phyloP scores from a whole-genome alignment of 164 flowering plant species.

The Nymphaea colorata region DNA sequence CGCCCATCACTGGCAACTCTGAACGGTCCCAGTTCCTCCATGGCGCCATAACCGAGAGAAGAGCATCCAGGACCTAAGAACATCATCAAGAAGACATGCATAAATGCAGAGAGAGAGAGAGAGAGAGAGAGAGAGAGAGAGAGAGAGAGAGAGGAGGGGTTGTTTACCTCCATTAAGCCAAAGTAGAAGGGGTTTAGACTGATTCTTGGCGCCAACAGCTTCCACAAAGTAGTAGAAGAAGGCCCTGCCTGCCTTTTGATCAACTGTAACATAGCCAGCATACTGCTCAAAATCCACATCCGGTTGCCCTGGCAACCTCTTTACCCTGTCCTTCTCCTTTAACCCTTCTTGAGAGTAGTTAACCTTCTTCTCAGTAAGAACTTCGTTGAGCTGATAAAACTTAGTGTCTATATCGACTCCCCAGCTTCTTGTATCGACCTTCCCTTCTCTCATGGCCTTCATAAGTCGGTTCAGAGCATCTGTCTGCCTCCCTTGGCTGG shows the following conservation, averaged over 20 bases:
- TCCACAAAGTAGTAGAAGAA: slow-evolving; percentile 63
- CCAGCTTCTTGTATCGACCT: neutral
- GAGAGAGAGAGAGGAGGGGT: neutral
- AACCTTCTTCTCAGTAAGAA: neutral
- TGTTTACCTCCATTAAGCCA: slow-evolving; percentile 58
- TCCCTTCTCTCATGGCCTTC: neutral
- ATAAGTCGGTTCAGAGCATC: neutral
- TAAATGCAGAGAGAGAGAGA: too few relatives aligned
- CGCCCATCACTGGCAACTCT: slow-evolving; percentile 58
- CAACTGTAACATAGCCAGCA: slow-evolving; percentile 67
- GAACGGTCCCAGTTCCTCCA: slow-evolving; percentile 75
- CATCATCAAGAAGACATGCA: neutral
- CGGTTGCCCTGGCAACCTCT: slow-evolving; percentile 55
- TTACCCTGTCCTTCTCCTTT: slow-evolving; percentile 46
- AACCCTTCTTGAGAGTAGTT: slow-evolving; percentile 16
- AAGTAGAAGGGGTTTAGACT: slow-evolving; percentile 47
- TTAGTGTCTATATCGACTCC: neutral
- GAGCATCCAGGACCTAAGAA: slow-evolving; percentile 81
- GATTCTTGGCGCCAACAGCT: slow-evolving; percentile 15
- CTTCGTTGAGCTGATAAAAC: neutral
- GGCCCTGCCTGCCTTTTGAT: slow-evolving; percentile 38
- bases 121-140: too few relatives aligned
- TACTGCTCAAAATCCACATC: slow-evolving; percentile 39
- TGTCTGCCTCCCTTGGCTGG: neutral
- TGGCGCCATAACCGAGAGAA: slow-evolving; percentile 69